A percentile compares a stretch with the other conserved stretches of the same genome.
These are phyloP conservation scores for Lasiosphaeria ovina DNA, from an alignment of 495 filamentous ascomycete species.

Conservation along the genomic window DNA sequence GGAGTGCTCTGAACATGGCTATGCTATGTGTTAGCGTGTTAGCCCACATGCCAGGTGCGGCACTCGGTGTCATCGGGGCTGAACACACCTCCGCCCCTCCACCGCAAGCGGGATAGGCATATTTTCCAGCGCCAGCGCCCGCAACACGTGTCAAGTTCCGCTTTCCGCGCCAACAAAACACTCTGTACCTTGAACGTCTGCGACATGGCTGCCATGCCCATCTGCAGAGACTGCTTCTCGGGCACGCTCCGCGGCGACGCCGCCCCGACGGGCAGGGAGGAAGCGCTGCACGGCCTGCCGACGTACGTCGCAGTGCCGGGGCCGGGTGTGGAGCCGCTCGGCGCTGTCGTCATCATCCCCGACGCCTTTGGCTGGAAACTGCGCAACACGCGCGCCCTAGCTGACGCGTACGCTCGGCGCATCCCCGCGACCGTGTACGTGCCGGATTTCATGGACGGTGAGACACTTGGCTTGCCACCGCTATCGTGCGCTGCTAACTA, in stretches of 20 bases:
- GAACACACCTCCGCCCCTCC: no score
- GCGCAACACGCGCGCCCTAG: slow-evolving; percentile 51
- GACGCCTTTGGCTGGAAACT: slow-evolving; percentile 61
- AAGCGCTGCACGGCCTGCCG: slow-evolving; percentile 45
- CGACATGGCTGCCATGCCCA: no score
- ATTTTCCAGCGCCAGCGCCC: no score
- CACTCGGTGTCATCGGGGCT: no score
- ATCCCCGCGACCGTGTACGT: slow-evolving; percentile 51
- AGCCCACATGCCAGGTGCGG: no score
- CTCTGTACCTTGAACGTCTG: no score
- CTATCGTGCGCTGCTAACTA: neutral
- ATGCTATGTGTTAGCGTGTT: no score
- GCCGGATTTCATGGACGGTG: slow-evolving; percentile 62
- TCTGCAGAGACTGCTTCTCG: slow-evolving; percentile 26
- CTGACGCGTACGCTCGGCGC: slow-evolving; percentile 52
- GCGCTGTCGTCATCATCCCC: slow-evolving; percentile 53
- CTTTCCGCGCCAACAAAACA: no score
- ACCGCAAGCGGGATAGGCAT: no score
- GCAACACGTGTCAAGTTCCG: no score
- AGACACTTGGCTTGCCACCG: neutral
- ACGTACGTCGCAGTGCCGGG: slow-evolving; percentile 48
- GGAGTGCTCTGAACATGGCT: no score
- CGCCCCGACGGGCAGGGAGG: slow-evolving; percentile 27
- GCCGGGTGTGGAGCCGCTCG: slow-evolving; percentile 35
- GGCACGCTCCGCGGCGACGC: slow-evolving; percentile 31